Percentiles rank a stretch among this genome's conserved stretches.
phyloP scores from a whole-genome alignment of 345 rosid genomes.

The Salix udensis region DNA sequence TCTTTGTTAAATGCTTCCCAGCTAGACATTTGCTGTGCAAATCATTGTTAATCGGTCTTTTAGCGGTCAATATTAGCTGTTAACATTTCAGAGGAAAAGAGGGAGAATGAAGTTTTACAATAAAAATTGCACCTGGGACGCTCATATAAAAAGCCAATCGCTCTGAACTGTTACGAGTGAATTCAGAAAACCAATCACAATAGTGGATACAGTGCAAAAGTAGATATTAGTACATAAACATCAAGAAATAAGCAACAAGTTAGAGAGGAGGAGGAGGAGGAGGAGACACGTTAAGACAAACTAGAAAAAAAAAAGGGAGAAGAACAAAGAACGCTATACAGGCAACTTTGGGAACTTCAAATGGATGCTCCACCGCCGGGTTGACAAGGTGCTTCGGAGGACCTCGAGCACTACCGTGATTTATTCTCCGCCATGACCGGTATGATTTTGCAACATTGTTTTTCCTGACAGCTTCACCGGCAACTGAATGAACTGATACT shows the following conservation, averaged over 20 bases:
- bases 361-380: slow-evolving; percentile 26
- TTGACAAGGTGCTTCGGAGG: slow-evolving; percentile 33
- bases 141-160: neutral
- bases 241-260: neutral
- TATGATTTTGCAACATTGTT: neutral
- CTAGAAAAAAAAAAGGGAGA: neutral
- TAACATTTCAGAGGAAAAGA: neutral
- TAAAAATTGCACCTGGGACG: neutral
- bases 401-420: slow-evolving; percentile 46
- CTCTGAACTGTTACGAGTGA: neutral
- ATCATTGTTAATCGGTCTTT: neutral
- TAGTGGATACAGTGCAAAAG: neutral
- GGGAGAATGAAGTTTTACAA: neutral
- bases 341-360: slow-evolving; percentile 36
- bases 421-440: slow-evolving; percentile 19
- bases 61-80: neutral
- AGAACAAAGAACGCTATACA: slow-evolving; percentile 11
- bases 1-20: neutral
- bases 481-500: slow-evolving; percentile 10
- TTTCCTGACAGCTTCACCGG: slow-evolving; percentile 2
- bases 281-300: neutral
- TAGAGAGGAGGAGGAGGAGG: neutral
- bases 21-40: neutral
- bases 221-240: neutral
- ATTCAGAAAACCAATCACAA: neutral